Evolutionary conservation across 2,329 filamentous ascomycete species (phyloP).

Genomic region (Colletotrichum abscissum): DNA sequence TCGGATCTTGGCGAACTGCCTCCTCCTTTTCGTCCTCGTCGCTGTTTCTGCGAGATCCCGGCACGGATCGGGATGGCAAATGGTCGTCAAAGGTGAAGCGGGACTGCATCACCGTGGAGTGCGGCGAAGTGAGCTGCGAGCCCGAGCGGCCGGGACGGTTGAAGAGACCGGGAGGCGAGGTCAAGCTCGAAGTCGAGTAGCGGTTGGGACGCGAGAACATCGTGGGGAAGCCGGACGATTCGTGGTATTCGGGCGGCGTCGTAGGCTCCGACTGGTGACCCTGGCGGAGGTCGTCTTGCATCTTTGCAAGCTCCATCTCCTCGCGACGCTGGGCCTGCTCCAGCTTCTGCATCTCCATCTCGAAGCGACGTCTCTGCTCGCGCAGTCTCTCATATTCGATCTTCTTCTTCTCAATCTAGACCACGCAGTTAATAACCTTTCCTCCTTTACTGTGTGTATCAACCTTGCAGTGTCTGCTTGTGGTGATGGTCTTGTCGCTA

Average conservation of each 20-base stretch:
- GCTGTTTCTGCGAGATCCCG: slow-evolving; percentile 88
- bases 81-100: slow-evolving; percentile 71
- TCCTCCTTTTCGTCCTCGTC: slow-evolving; percentile 90
- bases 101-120: slow-evolving; percentile 69
- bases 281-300: slow-evolving; percentile 81
- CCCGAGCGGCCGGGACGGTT: slow-evolving; percentile 80
- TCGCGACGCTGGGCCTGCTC: slow-evolving; percentile 87
- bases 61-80: slow-evolving; percentile 85
- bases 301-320: slow-evolving; percentile 84
- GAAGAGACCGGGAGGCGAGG: slow-evolving; percentile 81
- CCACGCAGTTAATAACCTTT: slow-evolving; percentile 48
- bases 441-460: neutral
- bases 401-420: slow-evolving; percentile 92
- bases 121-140: slow-evolving; percentile 84
- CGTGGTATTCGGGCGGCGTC: slow-evolving; percentile 92
- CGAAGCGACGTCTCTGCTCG: slow-evolving; percentile 89
- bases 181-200: slow-evolving; percentile 89
- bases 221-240: slow-evolving; percentile 78
- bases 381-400: slow-evolving; percentile 91
- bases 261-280: slow-evolving; percentile 94
- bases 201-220: slow-evolving; percentile 87
- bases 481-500: neutral
- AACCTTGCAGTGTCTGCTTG: neutral
- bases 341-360: slow-evolving; percentile 90
- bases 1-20: slow-evolving; percentile 75